Evolutionary conservation across 2,329 filamentous ascomycete species (phyloP), one percentile per base, ranked within the genome.

Genomic region (Fusarium oxysporum): DNA sequence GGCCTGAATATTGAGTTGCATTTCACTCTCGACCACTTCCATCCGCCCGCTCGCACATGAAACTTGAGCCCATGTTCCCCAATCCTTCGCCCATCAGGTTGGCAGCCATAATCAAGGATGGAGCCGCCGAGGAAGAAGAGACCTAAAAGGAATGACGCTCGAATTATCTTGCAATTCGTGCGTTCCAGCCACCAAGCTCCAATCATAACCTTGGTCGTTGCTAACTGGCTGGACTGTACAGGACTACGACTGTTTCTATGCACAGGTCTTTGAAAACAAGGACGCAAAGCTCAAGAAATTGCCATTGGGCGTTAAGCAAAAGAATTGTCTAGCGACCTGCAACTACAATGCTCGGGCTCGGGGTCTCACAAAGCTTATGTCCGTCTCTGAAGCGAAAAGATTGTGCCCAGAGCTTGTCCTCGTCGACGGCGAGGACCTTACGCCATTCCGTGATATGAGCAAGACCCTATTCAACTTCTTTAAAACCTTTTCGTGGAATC

Each of bases 231-330:
- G 48, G 32, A 16, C 62, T 19, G 43, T 35, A 45, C 41, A 92
- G 90, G 91, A 93, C 81, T 93, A 95, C 80, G 93, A 96, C 84
- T 97, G 94, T 85, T 98, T 98, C 85, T 98, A 98, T 81, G 95
- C 95, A 28, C 94, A 94, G 55, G 95, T 96, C 13, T 92, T 96
- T 75, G 95, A 98, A 83, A 92, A 92, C 72, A 92, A 93, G 79
- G 91, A 93, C 73, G 94, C 95, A 1, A 85, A 87, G 5, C 85
- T 98, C 64, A 94, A 90, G 78, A 86, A 87, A 3, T 83, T 92
- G 23, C 94, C 95, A 11, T 85, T 98, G 38, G 95, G 94, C 40
- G 91, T 97, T 65, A 93, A 95, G 81, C 95, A 98, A 82, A 98
- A 98, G 83, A 93, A 95, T 80, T 97, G 98, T 62, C 87, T 96